Base-by-base conservation (phyloP, 2,329 filamentous ascomycete genomes). In the Venturiaceae sp. region DNA sequence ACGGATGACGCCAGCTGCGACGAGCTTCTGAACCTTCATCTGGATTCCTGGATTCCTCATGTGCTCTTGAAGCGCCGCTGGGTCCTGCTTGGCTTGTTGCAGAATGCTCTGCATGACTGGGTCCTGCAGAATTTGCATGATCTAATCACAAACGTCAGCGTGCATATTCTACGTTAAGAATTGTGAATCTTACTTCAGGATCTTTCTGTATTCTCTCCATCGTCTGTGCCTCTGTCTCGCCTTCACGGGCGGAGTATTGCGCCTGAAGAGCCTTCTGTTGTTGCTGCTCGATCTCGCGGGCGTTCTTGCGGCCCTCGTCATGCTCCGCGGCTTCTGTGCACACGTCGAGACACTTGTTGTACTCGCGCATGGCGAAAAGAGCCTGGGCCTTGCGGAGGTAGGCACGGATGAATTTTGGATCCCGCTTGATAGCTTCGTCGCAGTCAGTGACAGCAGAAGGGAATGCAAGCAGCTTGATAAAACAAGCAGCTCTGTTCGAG, bases 61-160 rank as follows among this genome's bases (percentile, higher is more conserved):
- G 75, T 99, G 95, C 73, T 99, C 92, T 71, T 95, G 87, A 62
- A 99, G 83, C 50, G 94, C 94, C 53, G 87, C 87, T 19, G 94
- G 94, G 68, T 99, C 89, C 58, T 84, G 85, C 80, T 97, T 95
- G 50, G 94, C 94, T 77, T 99, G 94, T 73, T 97, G 92, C 59
- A 97, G 83, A 65, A 96, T 96, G 64, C 87, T 88, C 77, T 99
- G 91, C 92, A 99, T 97, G 69, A 99, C 86, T 16, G 94, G 94
- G 69, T 99, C 94, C 73, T 92, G 86, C 75, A 97, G 88, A 69
- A 96, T 92, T 62, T 79, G 75, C 82, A 95, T 89, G 71, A 97
- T 96, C 85, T 81, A 55, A n/a, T 46, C n/a, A 28, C 28, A 5
- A 9, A 34, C 23, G 3, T 56, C n/a, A 41, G 33, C 26, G 16